A percentile compares a stretch with the other conserved stretches of the same genome.
phyloP scores from a whole-genome alignment of 345 rosid species.

The Moricandia moricandioides region DNA sequence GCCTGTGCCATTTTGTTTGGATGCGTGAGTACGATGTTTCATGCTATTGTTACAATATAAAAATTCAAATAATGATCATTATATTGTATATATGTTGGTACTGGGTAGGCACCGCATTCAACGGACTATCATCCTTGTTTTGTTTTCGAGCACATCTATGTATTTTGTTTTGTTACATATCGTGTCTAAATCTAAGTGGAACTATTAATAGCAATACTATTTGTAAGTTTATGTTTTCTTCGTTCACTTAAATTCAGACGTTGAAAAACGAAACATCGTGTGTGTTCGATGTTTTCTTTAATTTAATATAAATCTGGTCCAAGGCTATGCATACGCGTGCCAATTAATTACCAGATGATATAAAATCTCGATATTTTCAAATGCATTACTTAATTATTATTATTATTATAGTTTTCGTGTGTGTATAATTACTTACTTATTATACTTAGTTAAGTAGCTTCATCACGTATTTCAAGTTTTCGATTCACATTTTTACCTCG shows the following conservation, averaged over 20 bases:
- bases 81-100: slow-evolving; percentile 24
- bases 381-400: not conserved
- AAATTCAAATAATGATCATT: not conserved
- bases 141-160: slow-evolving; percentile 27
- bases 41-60: not conserved
- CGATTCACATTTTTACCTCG: not conserved
- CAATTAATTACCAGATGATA: not conserved
- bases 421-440: no score
- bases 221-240: not conserved
- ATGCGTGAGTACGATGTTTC: slow-evolving; percentile 35
- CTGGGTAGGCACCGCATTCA: slow-evolving; percentile 32
- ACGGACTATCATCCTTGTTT: slow-evolving; percentile 20
- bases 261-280: slow-evolving; percentile 24
- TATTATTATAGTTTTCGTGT: not conserved
- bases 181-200: slow-evolving; percentile 21
- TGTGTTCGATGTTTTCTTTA: slow-evolving; percentile 7
- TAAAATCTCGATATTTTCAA: not conserved
- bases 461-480: not conserved
- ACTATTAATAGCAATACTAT: not conserved
- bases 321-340: slow-evolving; percentile 22
- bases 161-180: slow-evolving; percentile 21
- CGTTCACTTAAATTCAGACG: slow-evolving; percentile 21
- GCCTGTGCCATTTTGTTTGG: slow-evolving; percentile 27
- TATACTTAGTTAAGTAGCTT: not conserved
- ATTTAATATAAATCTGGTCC: not conserved